These are phyloP conservation scores for Solanum hybrid DNA, from an alignment of 305 asterid genomes.

Conservation along the genomic window DNA sequence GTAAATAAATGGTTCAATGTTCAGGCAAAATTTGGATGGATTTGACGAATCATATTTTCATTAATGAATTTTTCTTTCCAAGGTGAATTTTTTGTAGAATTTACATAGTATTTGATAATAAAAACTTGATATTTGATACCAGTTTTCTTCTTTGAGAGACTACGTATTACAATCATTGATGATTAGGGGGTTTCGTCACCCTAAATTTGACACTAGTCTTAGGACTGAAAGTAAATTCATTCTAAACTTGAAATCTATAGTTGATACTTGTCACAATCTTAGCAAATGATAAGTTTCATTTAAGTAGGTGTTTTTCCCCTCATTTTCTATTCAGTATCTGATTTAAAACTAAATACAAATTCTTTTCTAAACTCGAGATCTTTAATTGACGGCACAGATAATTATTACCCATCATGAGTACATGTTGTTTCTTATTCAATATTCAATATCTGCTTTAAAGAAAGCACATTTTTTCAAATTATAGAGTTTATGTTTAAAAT, in stretches of 20 bases:
- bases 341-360: not conserved
- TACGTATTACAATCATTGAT: not conserved
- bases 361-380: not conserved
- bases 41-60: not conserved
- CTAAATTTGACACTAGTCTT: not conserved
- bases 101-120: not conserved
- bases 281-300: not conserved
- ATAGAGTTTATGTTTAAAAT: not conserved
- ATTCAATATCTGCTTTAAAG: not conserved
- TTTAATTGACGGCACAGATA: not conserved
- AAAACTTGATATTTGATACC: not conserved
- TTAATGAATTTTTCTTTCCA: no score
- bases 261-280: not conserved
- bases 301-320: not conserved
- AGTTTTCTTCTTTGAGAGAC: not conserved
- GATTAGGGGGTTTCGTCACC: not conserved
- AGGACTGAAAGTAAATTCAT: not conserved
- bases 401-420: not conserved
- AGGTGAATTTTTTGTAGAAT: not conserved
- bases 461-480: not conserved
- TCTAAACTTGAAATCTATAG: not conserved
- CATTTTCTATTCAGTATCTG: not conserved
- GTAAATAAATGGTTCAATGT: not conserved
- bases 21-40: not conserved
- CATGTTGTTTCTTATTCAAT: not conserved